Percentiles rank a stretch among this genome's conserved stretches.
These are phyloP conservation scores for Alternaria brassicae DNA, from an alignment of 2,329 filamentous ascomycete species.

Conservation along the genomic window DNA sequence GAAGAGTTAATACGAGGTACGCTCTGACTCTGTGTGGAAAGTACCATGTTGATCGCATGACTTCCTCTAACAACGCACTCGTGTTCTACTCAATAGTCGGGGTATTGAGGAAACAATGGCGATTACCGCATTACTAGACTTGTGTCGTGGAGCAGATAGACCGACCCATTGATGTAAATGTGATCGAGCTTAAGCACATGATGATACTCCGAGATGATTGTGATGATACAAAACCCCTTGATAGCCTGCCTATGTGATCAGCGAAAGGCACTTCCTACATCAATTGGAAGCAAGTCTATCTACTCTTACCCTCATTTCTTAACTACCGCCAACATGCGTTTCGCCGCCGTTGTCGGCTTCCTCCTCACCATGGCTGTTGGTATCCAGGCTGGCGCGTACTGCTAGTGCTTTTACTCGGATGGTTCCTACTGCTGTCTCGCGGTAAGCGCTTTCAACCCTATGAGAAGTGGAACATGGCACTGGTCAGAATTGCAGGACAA, in stretches of 20 bases:
- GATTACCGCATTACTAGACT: neutral
- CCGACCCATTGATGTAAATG: neutral
- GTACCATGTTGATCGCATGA: neutral
- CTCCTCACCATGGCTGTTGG: constrained; percentile 2
- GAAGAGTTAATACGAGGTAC: neutral
- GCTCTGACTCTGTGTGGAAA: neutral
- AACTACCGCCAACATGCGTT: neutral
- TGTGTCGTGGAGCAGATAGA: neutral
- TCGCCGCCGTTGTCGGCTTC: neutral
- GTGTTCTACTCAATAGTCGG: neutral
- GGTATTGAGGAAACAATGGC: neutral
- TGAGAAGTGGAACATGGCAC: neutral
- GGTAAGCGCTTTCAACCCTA: neutral
- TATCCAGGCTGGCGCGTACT: neutral
- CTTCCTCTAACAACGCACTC: neutral
- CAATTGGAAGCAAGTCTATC: neutral
- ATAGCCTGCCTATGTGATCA: neutral
- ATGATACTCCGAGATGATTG: neutral
- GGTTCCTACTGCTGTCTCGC: constrained; percentile 1
- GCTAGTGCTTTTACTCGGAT: neutral
- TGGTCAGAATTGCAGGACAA: neutral
- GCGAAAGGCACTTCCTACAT: neutral
- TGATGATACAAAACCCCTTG: neutral
- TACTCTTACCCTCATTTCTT: neutral
- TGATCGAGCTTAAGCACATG: too few relatives aligned